phyloP scores from a whole-genome alignment of 31 red algal genomes.

The Asparagopsis taxiformis region DNA sequence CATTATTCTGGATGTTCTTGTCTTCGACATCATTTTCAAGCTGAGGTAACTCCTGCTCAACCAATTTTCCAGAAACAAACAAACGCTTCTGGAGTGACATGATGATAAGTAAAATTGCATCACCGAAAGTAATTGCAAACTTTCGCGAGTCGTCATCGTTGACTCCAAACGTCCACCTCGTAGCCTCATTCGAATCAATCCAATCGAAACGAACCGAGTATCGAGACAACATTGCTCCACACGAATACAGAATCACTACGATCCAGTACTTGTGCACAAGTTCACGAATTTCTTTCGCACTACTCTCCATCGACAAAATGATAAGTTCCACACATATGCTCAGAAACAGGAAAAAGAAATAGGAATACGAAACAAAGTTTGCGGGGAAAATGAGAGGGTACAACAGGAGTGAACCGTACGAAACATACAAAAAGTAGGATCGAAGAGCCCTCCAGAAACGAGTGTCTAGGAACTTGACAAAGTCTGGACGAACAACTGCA shows the following conservation, averaged over 20 bases:
- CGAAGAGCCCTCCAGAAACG: constrained; percentile 31
- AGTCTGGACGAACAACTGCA: not conserved
- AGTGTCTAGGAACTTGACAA: constrained; percentile 1
- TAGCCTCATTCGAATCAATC: not conserved
- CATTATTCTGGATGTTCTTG: not conserved
- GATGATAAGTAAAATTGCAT: constrained; percentile 45
- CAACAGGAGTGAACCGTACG: constrained; percentile 36
- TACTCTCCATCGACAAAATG: not conserved
- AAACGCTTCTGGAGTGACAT: constrained; percentile 48
- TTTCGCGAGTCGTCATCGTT: constrained; percentile 11
- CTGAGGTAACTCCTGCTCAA: not conserved
- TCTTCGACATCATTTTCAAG: not conserved
- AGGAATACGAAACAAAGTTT: constrained; percentile 46
- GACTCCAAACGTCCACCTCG: constrained; percentile 33
- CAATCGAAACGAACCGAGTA: constrained; percentile 38
- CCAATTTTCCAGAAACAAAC: constrained; percentile 16
- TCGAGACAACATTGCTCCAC: constrained; percentile 39
- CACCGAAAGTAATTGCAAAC: constrained; percentile 37
- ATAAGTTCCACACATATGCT: constrained; percentile 43
- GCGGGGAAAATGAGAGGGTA: constrained; percentile 54
- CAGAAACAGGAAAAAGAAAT: constrained; percentile 43
- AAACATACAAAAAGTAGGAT: constrained; percentile 49
- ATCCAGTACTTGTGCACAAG: constrained; percentile 31
- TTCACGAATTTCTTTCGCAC: not conserved
- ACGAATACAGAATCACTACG: constrained; percentile 32